Base-by-base conservation (phyloP, 257 asterid genomes). In the Ilex asprella region DNA sequence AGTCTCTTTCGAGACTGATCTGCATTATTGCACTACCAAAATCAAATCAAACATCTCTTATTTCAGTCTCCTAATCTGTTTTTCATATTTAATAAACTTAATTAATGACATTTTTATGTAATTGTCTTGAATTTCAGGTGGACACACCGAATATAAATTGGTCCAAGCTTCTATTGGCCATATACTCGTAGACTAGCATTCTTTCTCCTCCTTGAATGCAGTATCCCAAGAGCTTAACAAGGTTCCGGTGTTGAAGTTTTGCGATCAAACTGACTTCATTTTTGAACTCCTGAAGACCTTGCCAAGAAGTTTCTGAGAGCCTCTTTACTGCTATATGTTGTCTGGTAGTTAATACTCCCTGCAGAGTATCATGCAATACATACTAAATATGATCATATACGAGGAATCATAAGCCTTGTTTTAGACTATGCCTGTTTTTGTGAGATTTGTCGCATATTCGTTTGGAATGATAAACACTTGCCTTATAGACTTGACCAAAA, bases 401-500 rank as follows among this genome's bases (percentile, higher is more conserved):
- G 41, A 35, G 52, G n/a, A 10, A 46, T 46, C 10, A 14, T 14
- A 10, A 46, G 52, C 52, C 13, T 10, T 46, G n/a, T 10, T 46
- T 46, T 46, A 46, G n/a, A 2, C 14, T 46, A 2, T 46, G 6
- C 13, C 10, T 1, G 0, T 46, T 46, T 46, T 14, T 46, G 14
- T 10, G 3, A 46, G 10, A 59, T 54, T n/a, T 16, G 43, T 30
- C 31, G 44, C 30, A 51, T 21, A 35, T 4, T 60, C 9, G 15
- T 55, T 50, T 10, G 2, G 4, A 10, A 15, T 30, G 31, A 15
- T 16, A 64, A 52, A 31, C 12, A 58, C 2, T 16, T 71, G 71
- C 80, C 85, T 74, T 56, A 50, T 76, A 82, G 62, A 79, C 88
- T 11, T 71, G 63, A 39, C 79, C 88, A 67, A 79, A 82, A 35